Base-by-base conservation (phyloP, 2,329 filamentous ascomycete genomes). In the Colletotrichum viniferum region DNA sequence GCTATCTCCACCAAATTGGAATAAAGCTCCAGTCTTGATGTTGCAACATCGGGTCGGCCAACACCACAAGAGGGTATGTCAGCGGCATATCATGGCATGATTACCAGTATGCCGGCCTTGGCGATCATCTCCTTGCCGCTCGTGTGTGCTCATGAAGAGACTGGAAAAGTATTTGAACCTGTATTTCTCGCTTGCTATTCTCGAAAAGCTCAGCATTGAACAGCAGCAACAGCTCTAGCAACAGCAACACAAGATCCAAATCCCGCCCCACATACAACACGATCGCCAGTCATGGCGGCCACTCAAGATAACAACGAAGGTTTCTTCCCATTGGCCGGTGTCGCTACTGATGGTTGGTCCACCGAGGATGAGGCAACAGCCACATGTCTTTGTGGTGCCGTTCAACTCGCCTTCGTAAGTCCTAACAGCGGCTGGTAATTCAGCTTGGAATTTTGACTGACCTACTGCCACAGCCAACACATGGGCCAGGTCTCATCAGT, bases 361-460 rank as follows among this genome's bases (percentile, higher is more conserved):
- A 88, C 71, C 0, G 84, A 87, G 3, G 81, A 83, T 14, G 83
- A 86, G 78, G 90, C 90, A 5, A 91, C 90, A 7, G 89, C 90
- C 0, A 91, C 90, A 1, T 92, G 90, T 78, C 90, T 87, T 79
- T 92, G 90, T 76, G 90, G 90, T 24, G 82, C 87, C 10, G 88
- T 92, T 0, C 90, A 92, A 73, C 81, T 92, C 2, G 79, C 84
- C 60, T 88, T 92, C 69, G 88, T 90, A 81, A 82, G 86, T 85
- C 55, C 3, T 14, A 3, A 8, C 7, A 10, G 9, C 14, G 16
- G 14, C 21, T 26, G n/a, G 21, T 3, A 60, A 7, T 48, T 10
- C 3, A n/a, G 12, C 56, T 30, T 52, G 5, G 12, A 30, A 32
- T n/a, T 5, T 10, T 14, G 6, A 26, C 30, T 70, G 14, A 70